A percentile compares a stretch with the other conserved stretches of the same genome.
These are phyloP conservation scores for Acacia crassicarpa DNA, from an alignment of 306 rosid genomes.

Conservation along the genomic window DNA sequence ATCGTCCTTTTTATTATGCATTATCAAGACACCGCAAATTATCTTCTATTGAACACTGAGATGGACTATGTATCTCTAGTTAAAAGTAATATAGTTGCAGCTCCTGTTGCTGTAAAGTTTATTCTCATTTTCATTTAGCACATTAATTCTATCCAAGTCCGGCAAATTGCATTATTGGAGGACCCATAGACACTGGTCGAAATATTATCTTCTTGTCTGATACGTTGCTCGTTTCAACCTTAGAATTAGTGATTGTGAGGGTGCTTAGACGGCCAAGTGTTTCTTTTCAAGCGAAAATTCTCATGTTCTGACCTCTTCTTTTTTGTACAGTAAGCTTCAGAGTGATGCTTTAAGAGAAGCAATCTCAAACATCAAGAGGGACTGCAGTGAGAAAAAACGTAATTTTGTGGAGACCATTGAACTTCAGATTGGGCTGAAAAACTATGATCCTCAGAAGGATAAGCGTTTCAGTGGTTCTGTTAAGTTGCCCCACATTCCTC, in stretches of 20 bases:
- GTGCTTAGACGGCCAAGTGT: not conserved
- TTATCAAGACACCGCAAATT: not conserved
- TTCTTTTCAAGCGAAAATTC: not conserved
- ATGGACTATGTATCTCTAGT: not conserved
- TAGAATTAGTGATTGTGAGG: not conserved
- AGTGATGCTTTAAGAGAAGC: conserved; percentile 64
- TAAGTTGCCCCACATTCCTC: conserved; percentile 71
- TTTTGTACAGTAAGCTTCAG: conserved; percentile 55
- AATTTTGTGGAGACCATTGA: conserved; percentile 68
- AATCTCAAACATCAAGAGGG: conserved; percentile 39
- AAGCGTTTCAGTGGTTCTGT: conserved; percentile 77
- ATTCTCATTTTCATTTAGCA: not conserved
- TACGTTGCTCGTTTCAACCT: not conserved
- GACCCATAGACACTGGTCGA: not conserved
- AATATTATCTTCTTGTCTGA: not conserved
- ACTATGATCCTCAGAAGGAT: conserved; percentile 72
- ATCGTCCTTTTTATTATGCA: not conserved
- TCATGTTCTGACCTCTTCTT: not conserved
- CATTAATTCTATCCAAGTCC: not conserved
- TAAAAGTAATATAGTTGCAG: not conserved
- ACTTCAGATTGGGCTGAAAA: conserved; percentile 68
- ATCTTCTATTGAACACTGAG: not conserved
- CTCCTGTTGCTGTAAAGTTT: not conserved
- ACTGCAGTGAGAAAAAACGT: conserved; percentile 42
- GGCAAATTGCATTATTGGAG: not conserved